Percentiles rank a stretch among this genome's conserved stretches.
These are phyloP conservation scores for Sarcodon sp. DNA, from an alignment of 768 basidiomycete species.

Conservation along the genomic window DNA sequence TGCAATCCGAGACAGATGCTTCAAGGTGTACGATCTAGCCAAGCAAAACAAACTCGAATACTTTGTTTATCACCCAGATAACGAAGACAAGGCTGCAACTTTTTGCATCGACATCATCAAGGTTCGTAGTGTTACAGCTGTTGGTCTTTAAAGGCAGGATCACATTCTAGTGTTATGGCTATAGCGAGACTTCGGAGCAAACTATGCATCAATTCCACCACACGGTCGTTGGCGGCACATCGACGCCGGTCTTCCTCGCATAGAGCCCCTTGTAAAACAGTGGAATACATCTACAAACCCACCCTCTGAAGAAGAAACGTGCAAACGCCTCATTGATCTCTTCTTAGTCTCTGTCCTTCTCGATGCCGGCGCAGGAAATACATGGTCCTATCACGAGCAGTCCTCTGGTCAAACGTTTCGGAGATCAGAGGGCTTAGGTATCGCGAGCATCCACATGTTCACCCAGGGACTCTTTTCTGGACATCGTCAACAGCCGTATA, in stretches of 20 bases:
- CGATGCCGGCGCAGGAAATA: conserved; percentile 85
- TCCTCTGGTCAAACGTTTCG: conserved; percentile 37
- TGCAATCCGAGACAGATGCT: conserved; percentile 82
- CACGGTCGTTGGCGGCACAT: conserved; percentile 89
- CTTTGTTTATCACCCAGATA: conserved; percentile 76
- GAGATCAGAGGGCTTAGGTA: conserved; percentile 75
- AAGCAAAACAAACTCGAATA: conserved; percentile 64
- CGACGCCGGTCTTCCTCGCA: conserved; percentile 52
- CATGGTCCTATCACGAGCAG: conserved; percentile 66
- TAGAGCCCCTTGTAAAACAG: conserved; percentile 41
- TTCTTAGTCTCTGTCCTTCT: conserved; percentile 83
- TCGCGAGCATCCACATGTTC: conserved; percentile 91
- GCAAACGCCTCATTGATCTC: conserved; percentile 74
- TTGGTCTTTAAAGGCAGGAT: background rate
- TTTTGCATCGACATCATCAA: conserved; percentile 73
- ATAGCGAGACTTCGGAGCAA: conserved; percentile 70
- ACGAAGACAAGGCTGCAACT: conserved; percentile 51
- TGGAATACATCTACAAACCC: conserved; percentile 35
- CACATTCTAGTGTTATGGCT: conserved; percentile 9
- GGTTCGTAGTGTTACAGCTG: conserved; percentile 24
- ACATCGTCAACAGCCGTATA: conserved; percentile 40
- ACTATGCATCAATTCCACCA: conserved; percentile 61
- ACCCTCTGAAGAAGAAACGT: conserved; percentile 42
- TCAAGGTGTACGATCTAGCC: conserved; percentile 67
- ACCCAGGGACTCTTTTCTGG: conserved; percentile 71